Conservation (phyloP, 2,329 filamentous ascomycete species). For the Alternaria triticina region DNA sequence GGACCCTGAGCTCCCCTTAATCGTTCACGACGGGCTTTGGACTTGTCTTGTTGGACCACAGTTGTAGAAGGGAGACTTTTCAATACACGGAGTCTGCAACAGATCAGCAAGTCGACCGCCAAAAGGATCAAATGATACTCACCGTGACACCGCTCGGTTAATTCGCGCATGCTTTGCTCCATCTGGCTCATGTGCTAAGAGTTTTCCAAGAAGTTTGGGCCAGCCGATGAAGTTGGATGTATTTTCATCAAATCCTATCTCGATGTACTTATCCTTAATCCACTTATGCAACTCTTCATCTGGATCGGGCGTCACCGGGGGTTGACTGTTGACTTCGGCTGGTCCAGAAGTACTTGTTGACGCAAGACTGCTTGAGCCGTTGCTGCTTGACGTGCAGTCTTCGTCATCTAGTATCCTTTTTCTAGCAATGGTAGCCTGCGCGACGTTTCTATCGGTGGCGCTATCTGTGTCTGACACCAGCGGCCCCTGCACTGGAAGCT, state of each 20-base stretch:
- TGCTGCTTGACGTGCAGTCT: not conserved
- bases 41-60: not conserved
- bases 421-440: not conserved
- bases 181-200: not conserved
- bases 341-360: not conserved
- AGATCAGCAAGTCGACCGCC: not conserved
- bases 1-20: not conserved
- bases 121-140: too few species aligned
- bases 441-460: not conserved
- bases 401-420: not conserved
- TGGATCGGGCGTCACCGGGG: not conserved
- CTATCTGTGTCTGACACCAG: not conserved
- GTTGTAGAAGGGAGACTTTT: not conserved
- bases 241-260: not conserved
- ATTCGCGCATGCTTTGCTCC: not conserved
- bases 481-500: not conserved
- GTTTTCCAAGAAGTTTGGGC: not conserved
- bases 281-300: not conserved
- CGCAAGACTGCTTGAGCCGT: not conserved
- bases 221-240: not conserved
- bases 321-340: not conserved
- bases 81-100: not conserved
- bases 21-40: not conserved
- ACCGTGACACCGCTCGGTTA: too few species aligned
- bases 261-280: not conserved